Conservation (phyloP, 2,329 filamentous ascomycete species). For the Penicillium sp. region DNA sequence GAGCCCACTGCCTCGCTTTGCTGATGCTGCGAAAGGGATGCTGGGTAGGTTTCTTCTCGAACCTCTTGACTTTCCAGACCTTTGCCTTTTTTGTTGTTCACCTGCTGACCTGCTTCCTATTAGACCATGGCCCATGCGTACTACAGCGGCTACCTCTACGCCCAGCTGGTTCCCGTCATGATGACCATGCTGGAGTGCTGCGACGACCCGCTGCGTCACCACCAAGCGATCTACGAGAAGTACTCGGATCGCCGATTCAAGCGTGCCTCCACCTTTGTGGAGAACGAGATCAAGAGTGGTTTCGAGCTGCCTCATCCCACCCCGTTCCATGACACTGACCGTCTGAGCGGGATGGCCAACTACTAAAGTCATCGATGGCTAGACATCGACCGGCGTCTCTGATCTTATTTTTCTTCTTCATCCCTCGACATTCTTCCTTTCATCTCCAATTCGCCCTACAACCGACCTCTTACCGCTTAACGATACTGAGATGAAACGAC, state of each 20-base stretch:
- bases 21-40: conserved; percentile 86
- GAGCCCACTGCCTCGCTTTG: conserved; percentile 87
- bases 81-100: not conserved
- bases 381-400: conserved; percentile 19
- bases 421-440: conserved; percentile 8
- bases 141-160: conserved; percentile 91
- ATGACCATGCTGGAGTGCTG: conserved; percentile 84
- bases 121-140: conserved; percentile 81
- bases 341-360: conserved; percentile 22
- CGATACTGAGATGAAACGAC: conserved; percentile 16
- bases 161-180: conserved; percentile 77
- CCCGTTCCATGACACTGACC: conserved; percentile 16
- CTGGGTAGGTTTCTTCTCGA: conserved; percentile 68
- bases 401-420: conserved; percentile 8
- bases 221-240: conserved; percentile 86
- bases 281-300: conserved; percentile 67
- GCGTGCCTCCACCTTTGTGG: conserved; percentile 77
- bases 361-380: conserved; percentile 16
- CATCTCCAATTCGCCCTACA: conserved; percentile 3
- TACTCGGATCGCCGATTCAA: conserved; percentile 88
- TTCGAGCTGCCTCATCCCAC: conserved; percentile 53
- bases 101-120: conserved; percentile 21
- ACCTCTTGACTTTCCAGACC: conserved; percentile 2
- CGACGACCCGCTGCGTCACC: conserved; percentile 76
- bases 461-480: not conserved